Base-by-base conservation (phyloP, 305 asterid species). In the Fraxinus nigra region DNA sequence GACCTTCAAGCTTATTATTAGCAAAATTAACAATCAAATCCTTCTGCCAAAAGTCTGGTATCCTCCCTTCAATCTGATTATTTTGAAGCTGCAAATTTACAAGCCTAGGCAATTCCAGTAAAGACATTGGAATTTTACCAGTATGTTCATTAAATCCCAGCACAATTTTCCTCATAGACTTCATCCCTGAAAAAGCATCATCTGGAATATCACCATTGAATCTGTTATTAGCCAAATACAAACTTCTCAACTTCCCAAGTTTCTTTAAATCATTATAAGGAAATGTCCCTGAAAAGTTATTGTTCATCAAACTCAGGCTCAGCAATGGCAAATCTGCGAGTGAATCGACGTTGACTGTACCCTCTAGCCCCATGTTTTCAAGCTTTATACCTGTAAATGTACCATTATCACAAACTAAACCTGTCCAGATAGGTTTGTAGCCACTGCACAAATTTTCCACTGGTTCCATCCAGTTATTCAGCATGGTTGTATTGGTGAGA, bases 11-110 rank as follows among this genome's bases (percentile, higher is more conserved):
- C 83, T 72, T 82, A 81, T 95, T 95, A 16, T 89, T 77, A 0
- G 94, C 79, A 35, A 91, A 84, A 61, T 93, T 85, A n/a, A 85
- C 91, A 0, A 6, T 34, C 79, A 93, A 81, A 81, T 59, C 77
- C 75, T 43, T 48, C 87, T 90, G 98, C 88, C 79, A 63, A 87
- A 94, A 88, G 30, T 90, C 91, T 0, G 95, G 98, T 70, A 94
- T 89, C 1, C 63, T 48, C n/a, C 98, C 97, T 0, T 38, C 56
- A 28, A 95, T 92, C 85, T 40, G 78, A 14, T 94, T 95, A 13
- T 89, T 79, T 88, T 90, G 93, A 63, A 93, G 67, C 84, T 89
- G 85, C 83, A 95, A 72, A 30, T 78, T 80, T 76, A 46, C 86
- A 74, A 95, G 87, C 78, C 67, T 86, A 0, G 87, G 90, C 90